Conservation (phyloP, 83 land plant genomes). For the Picea mariana region DNA sequence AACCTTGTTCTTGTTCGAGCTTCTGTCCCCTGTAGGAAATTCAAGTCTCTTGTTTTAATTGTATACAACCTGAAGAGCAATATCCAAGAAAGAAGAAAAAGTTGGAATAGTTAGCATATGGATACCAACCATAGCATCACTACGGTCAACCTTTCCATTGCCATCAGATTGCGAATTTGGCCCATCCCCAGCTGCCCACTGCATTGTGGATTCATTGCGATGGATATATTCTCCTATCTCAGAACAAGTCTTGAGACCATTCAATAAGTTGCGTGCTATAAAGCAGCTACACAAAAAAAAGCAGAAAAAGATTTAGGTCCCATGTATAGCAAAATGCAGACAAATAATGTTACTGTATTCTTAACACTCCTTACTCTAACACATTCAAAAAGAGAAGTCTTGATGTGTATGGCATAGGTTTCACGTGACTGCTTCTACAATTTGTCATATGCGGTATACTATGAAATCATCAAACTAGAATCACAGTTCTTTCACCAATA, state of each 20-base stretch:
- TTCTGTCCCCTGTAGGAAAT: constrained; percentile 45
- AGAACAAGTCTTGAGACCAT: constrained; percentile 84
- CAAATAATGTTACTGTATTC: not conserved
- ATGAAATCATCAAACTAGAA: not conserved
- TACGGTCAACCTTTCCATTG: constrained; percentile 42
- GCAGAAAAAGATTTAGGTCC: constrained; percentile 6
- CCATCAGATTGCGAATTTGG: constrained; percentile 43
- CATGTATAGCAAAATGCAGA: not conserved
- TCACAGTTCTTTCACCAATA: not conserved
- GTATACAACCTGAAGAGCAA: not conserved
- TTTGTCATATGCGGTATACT: not conserved
- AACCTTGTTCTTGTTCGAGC: constrained; percentile 72
- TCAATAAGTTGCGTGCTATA: constrained; percentile 85
- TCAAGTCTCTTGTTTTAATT: not conserved
- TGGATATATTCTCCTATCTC: constrained; percentile 77
- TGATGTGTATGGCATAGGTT: not conserved
- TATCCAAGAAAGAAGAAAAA: not conserved
- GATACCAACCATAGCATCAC: constrained; percentile 45
- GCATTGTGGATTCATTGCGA: not conserved
- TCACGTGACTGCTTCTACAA: not conserved
- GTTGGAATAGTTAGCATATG: not conserved
- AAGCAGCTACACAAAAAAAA: constrained; percentile 73
- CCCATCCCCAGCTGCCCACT: constrained; percentile 41
- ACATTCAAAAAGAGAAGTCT: not conserved
- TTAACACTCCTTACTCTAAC: too few relatives aligned